phyloP scores from a whole-genome alignment of 176 grass and related monocot species.

The Eragrostis curvula region DNA sequence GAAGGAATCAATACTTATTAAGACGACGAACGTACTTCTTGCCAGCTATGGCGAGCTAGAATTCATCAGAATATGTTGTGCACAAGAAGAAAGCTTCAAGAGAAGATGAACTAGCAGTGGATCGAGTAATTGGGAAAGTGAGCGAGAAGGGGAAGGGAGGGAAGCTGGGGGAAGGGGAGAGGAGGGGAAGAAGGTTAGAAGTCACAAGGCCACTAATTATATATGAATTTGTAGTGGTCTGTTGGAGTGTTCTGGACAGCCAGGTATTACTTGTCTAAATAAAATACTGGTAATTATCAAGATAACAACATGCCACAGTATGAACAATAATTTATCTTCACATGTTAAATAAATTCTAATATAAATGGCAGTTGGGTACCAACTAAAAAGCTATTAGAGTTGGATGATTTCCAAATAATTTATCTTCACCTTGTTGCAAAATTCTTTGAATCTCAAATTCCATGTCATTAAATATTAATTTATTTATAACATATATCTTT shows the following conservation, averaged over 20 bases:
- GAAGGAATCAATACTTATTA: background rate
- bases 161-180: background rate
- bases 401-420: background rate
- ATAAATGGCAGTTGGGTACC: background rate
- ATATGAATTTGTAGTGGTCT: conserved; percentile 33
- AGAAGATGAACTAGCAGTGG: conserved; percentile 6
- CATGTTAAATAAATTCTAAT: conserved; percentile 7
- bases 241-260: conserved; percentile 46
- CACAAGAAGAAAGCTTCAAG: background rate
- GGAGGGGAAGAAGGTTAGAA: conserved; percentile 27
- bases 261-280: conserved; percentile 18
- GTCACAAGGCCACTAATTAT: conserved; percentile 25
- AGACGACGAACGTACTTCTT: background rate
- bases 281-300: conserved; percentile 23
- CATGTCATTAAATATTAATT: background rate
- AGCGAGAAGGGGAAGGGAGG: background rate
- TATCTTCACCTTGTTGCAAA: background rate
- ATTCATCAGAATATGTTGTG: conserved; percentile 13
- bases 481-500: background rate
- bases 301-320: conserved; percentile 16
- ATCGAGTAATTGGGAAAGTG: conserved; percentile 30
- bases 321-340: conserved; percentile 24
- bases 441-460: background rate
- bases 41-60: background rate
- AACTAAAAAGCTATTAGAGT: background rate